phyloP scores from a whole-genome alignment of 1,284 basidiomycete species.

The Ceratobasidium sp. region DNA sequence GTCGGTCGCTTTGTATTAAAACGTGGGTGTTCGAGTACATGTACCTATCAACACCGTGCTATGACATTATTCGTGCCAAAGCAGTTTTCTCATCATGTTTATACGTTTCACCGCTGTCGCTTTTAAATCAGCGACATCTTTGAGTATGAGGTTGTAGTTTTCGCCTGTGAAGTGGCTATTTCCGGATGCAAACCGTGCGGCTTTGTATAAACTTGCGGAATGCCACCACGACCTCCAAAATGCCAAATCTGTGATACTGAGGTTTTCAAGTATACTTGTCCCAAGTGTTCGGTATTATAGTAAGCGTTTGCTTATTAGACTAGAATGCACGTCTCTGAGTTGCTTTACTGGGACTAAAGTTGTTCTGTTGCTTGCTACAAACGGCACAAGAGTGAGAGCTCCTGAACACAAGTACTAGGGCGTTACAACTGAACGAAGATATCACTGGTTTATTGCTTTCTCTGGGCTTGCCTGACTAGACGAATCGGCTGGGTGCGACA shows the following conservation, averaged over 20 bases:
- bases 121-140: not conserved
- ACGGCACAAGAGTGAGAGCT: conserved; percentile 47
- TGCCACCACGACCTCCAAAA: conserved; percentile 40
- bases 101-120: not conserved
- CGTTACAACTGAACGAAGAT: not conserved
- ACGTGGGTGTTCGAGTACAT: conserved; percentile 24
- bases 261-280: conserved; percentile 49
- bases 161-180: conserved; percentile 15
- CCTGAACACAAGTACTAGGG: no score
- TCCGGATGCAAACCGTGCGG: conserved; percentile 22
- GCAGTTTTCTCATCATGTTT: not conserved
- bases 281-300: conserved; percentile 46
- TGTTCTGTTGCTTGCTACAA: conserved; percentile 49
- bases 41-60: conserved; percentile 11
- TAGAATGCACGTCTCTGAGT: not conserved
- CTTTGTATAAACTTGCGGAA: conserved; percentile 1
- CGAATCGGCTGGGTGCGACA: conserved; percentile 4
- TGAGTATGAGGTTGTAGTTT: not conserved
- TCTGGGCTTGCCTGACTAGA: not conserved
- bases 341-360: conserved; percentile 26
- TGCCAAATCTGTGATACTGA: conserved; percentile 48
- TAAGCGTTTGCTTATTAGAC: conserved; percentile 3
- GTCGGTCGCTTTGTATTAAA: not conserved
- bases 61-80: conserved; percentile 26
- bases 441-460: not conserved